A percentile compares a stretch with the other conserved stretches of the same genome.
phyloP scores from a whole-genome alignment of 768 basidiomycete species.

The Mycena pura region DNA sequence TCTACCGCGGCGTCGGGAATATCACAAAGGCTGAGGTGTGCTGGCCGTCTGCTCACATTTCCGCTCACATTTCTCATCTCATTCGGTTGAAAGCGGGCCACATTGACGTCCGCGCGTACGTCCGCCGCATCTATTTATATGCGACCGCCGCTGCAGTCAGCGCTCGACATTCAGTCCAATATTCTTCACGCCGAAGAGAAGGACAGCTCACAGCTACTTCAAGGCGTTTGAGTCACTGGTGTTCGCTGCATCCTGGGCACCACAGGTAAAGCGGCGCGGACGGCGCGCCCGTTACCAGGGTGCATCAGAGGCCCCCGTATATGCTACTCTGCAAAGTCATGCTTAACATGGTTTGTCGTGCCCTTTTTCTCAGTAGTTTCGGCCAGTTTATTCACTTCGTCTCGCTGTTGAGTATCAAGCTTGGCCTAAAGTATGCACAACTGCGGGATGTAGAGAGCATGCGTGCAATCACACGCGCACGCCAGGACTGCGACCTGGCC shows the following conservation, averaged over 20 bases:
- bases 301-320: constrained; percentile 89
- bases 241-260: constrained; percentile 23
- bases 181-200: constrained; percentile 96
- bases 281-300: constrained; percentile 65
- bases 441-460: constrained; percentile 92
- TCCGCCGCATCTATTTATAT: constrained; percentile 93
- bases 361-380: not conserved
- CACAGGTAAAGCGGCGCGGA: constrained; percentile 13
- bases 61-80: not conserved
- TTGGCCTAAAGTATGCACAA: constrained; percentile 87
- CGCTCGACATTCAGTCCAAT: constrained; percentile 63
- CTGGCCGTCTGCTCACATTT: not conserved
- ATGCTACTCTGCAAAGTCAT: constrained; percentile 99
- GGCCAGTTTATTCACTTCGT: constrained; percentile 92
- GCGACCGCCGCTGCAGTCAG: constrained; percentile 44
- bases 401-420: constrained; percentile 83
- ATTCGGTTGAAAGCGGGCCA: constrained; percentile 59
- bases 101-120: constrained; percentile 88
- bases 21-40: constrained; percentile 86
- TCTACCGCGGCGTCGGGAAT: no score
- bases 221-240: constrained; percentile 81
- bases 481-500: constrained; percentile 86
- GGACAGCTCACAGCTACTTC: constrained; percentile 97
- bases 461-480: constrained; percentile 93
- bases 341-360: constrained; percentile 82